phyloP scores from a whole-genome alignment of 2,329 filamentous ascomycete genomes.

The Alternaria infectoria region DNA sequence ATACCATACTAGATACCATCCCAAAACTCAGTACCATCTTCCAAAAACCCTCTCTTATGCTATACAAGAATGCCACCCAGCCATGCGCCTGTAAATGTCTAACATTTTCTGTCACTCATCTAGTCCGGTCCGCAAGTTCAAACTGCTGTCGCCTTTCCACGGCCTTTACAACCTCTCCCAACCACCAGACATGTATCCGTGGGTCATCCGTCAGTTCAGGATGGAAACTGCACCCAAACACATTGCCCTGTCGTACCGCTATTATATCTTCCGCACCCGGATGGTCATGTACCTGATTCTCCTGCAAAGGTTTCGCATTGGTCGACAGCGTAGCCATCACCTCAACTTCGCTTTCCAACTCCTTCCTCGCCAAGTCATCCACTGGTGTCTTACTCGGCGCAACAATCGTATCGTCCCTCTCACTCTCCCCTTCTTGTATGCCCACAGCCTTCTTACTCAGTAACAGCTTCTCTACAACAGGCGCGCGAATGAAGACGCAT shows the following conservation, averaged over 20 bases:
- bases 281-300: slow-evolving; percentile 55
- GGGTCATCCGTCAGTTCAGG: slow-evolving; percentile 89
- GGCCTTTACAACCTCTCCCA: slow-evolving; percentile 67
- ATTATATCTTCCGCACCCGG: slow-evolving; percentile 71
- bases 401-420: slow-evolving; percentile 59
- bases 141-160: slow-evolving; percentile 40
- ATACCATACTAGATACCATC: slow-evolving; percentile 3
- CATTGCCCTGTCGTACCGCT: slow-evolving; percentile 87
- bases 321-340: slow-evolving; percentile 64
- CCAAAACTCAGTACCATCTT: slow-evolving; percentile 3
- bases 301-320: slow-evolving; percentile 55
- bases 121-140: slow-evolving; percentile 39
- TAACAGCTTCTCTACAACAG: slow-evolving; percentile 85
- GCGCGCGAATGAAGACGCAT: slow-evolving; percentile 91
- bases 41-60: slow-evolving; percentile 19
- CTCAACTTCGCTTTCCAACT: slow-evolving; percentile 60
- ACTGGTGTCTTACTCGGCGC: slow-evolving; percentile 61
- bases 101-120: slow-evolving; percentile 1
- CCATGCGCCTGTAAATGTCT: neutral
- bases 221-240: slow-evolving; percentile 94
- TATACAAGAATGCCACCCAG: neutral
- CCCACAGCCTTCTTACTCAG: slow-evolving; percentile 53
- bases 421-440: slow-evolving; percentile 58
- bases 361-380: slow-evolving; percentile 53
- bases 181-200: slow-evolving; percentile 93